These are phyloP conservation scores for Xerocomus potaroensis DNA, from an alignment of 768 basidiomycete species.

Conservation along the genomic window DNA sequence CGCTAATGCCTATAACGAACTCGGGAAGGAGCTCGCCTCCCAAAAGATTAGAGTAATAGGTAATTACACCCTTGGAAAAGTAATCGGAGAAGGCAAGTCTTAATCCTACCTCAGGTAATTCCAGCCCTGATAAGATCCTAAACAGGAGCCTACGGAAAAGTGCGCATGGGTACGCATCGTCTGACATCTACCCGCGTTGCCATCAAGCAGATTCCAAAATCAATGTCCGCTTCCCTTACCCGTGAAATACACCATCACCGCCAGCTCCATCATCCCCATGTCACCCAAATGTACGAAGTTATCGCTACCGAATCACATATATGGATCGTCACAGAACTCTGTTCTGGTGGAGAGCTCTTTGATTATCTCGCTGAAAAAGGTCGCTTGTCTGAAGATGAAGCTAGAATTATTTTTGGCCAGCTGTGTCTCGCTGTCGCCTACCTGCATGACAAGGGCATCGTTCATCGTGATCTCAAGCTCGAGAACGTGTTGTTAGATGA, in stretches of 20 bases:
- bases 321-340: slow-evolving; percentile 97
- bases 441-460: slow-evolving; percentile 87
- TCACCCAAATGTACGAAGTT: slow-evolving; percentile 96
- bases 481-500: slow-evolving; percentile 94
- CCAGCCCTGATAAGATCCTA: slow-evolving; percentile 20
- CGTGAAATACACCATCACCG: slow-evolving; percentile 99
- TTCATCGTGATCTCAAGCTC: slow-evolving; percentile 94
- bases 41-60: slow-evolving; percentile 88
- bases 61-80: slow-evolving; percentile 90
- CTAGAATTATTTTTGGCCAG: slow-evolving; percentile 90
- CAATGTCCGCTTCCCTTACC: slow-evolving; percentile 85
- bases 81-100: slow-evolving; percentile 87
- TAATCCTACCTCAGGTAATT: slow-evolving; percentile 9
- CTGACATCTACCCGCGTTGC: slow-evolving; percentile 89
- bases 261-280: slow-evolving; percentile 90
- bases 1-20: slow-evolving; percentile 93
- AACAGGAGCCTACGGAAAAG: slow-evolving; percentile 91
- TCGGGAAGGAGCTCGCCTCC: slow-evolving; percentile 93
- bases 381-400: slow-evolving; percentile 78
- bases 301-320: slow-evolving; percentile 94
- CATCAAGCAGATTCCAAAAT: slow-evolving; percentile 97
- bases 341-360: slow-evolving; percentile 95
- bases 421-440: slow-evolving; percentile 91
- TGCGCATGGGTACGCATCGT: slow-evolving; percentile 90
- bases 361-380: slow-evolving; percentile 98